These are phyloP conservation scores for Clitoria ternatea DNA, from an alignment of 306 rosid genomes.

Conservation along the genomic window DNA sequence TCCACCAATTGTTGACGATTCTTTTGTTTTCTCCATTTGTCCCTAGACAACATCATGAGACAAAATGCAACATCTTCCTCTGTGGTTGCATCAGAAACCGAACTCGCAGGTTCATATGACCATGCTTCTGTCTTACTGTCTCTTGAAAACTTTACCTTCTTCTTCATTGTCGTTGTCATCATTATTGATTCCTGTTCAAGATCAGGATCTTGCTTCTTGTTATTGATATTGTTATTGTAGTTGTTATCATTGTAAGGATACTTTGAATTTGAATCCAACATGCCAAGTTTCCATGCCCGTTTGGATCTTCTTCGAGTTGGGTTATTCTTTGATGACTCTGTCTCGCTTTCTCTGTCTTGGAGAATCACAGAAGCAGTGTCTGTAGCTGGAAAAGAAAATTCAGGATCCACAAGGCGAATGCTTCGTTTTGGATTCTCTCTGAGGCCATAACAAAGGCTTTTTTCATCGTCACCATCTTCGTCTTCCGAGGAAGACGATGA, in stretches of 20 bases:
- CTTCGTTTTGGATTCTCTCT: constrained; percentile 82
- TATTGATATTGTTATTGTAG: not conserved
- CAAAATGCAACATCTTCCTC: constrained; percentile 86
- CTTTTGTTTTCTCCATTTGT: constrained; percentile 55
- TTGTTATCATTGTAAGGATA: not conserved
- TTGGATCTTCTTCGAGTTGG: constrained; percentile 69
- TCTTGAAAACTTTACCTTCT: constrained; percentile 24
- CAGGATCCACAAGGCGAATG: constrained; percentile 66
- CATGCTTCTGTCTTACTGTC: constrained; percentile 35
- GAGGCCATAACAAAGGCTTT: constrained; percentile 37
- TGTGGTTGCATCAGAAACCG: constrained; percentile 66
- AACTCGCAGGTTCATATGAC: constrained; percentile 59
- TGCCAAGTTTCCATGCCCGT: constrained; percentile 43
- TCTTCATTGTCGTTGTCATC: too few relatives aligned
- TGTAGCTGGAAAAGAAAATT: constrained; percentile 40
- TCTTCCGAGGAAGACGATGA: constrained; percentile 28
- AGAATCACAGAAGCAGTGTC: constrained; percentile 62
- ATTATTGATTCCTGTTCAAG: not conserved
- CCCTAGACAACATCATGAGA: constrained; percentile 83
- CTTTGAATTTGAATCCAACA: not conserved
- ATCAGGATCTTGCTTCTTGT: constrained; percentile 22
- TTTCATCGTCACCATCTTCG: constrained; percentile 37
- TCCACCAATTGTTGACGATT: not conserved
- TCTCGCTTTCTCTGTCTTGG: constrained; percentile 88
- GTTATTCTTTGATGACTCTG: constrained; percentile 71